Percentiles rank a stretch among this genome's conserved stretches.
These are phyloP conservation scores for Gleditsia sinensis DNA, from an alignment of 306 rosid species.

Conservation along the genomic window DNA sequence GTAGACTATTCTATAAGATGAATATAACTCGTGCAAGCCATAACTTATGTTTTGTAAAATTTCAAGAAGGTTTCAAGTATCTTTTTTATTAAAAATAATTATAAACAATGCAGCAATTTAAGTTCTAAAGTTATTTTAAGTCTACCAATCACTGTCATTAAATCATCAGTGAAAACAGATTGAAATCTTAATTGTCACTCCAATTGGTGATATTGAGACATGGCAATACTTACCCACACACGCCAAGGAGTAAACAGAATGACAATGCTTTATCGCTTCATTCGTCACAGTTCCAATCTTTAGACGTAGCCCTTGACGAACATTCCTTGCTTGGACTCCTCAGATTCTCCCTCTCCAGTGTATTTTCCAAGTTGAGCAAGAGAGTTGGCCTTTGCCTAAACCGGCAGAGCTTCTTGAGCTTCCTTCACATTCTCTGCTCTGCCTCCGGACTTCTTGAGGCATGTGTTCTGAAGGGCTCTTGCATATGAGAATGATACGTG, in stretches of 20 bases:
- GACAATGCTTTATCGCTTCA: not conserved
- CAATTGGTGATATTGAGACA: not conserved
- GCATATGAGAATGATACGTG: constrained; percentile 70
- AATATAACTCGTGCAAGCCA: too few species aligned
- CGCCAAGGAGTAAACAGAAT: too few species aligned
- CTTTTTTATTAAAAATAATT: too few species aligned
- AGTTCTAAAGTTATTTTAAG: too few species aligned
- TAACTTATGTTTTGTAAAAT: too few species aligned
- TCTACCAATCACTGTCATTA: too few species aligned
- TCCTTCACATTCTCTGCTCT: constrained; percentile 55
- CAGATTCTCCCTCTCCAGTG: constrained; percentile 69
- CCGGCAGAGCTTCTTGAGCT: constrained; percentile 52
- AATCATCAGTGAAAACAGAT: not conserved
- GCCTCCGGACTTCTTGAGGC: constrained; percentile 66
- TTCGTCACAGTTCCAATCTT: not conserved
- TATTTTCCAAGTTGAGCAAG: constrained; percentile 70
- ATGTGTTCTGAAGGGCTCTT: constrained; percentile 72
- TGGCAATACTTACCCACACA: too few species aligned
- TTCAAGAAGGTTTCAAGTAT: too few species aligned
- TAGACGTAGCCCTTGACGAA: constrained; percentile 61
- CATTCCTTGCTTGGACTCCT: constrained; percentile 59
- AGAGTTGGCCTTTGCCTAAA: constrained; percentile 66
- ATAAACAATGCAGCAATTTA: too few species aligned
- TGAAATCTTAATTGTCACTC: not conserved
- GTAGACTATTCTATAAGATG: too few species aligned